Conservation (phyloP, 2,329 filamentous ascomycete genomes). For the Stagonosporopsis vannaccii region DNA sequence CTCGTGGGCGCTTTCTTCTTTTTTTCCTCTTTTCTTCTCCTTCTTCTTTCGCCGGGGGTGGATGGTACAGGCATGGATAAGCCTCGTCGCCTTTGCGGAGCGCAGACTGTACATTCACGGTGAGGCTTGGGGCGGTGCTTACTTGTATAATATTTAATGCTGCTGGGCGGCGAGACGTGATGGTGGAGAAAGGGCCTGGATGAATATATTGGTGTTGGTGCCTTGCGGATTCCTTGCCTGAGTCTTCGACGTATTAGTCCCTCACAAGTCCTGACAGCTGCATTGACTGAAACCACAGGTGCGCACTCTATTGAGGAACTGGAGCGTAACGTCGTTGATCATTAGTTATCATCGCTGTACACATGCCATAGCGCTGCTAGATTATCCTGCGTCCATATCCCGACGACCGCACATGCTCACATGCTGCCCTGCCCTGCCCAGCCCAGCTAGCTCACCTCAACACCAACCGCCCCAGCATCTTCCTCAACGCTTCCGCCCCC, state of each 20-base stretch:
- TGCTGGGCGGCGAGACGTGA: constrained; percentile 20
- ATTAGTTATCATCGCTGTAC: background rate
- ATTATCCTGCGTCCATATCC: too few relatives aligned
- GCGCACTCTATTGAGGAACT: too few relatives aligned
- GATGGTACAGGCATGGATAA: too few relatives aligned
- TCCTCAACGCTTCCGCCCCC: constrained; percentile 49
- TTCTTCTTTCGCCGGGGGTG: background rate
- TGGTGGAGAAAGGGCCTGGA: too few relatives aligned
- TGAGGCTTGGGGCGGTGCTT: constrained; percentile 2
- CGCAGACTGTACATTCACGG: constrained; percentile 18
- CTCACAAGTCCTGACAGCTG: too few relatives aligned
- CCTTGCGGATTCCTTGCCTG: background rate
- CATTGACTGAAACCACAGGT: too few relatives aligned
- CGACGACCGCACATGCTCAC: too few relatives aligned
- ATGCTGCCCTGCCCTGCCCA: background rate
- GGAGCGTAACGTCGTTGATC: background rate
- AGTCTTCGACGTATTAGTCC: too few relatives aligned
- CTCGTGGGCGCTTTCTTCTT: constrained; percentile 10
- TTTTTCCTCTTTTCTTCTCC: constrained; percentile 17
- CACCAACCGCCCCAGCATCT: constrained; percentile 53
- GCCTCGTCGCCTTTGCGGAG: too few relatives aligned
- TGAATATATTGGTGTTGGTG: background rate
- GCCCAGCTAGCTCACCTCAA: constrained; percentile 25
- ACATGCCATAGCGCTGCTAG: background rate
- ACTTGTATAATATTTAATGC: constrained; percentile 43